Conservation (phyloP, 768 basidiomycete species). For the Kwoniella dendrophila region DNA sequence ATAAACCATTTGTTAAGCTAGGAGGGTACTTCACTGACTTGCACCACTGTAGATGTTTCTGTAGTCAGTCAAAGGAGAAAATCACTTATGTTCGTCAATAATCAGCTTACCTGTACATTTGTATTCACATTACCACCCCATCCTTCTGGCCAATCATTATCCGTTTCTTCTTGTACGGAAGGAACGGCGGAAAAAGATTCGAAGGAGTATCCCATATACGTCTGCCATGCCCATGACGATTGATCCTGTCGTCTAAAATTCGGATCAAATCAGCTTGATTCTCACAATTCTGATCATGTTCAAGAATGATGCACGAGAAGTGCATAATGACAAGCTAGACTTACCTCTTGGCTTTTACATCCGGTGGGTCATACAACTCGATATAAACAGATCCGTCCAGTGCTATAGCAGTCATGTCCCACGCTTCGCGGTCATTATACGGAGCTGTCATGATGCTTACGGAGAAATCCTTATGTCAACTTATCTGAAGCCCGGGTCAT, state of each 20-base stretch:
- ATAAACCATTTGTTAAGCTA: neutral
- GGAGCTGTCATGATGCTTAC: slow-evolving; percentile 54
- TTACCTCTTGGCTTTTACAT: slow-evolving; percentile 34
- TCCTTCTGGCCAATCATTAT: slow-evolving; percentile 31
- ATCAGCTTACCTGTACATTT: slow-evolving; percentile 48
- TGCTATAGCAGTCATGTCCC: slow-evolving; percentile 55
- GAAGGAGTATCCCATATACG: slow-evolving; percentile 54
- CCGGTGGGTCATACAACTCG: slow-evolving; percentile 49
- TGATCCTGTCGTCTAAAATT: slow-evolving; percentile 37
- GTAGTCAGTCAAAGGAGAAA: neutral
- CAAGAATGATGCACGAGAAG: neutral
- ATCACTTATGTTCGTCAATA: neutral
- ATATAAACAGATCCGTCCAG: slow-evolving; percentile 54
- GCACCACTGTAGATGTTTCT: slow-evolving; percentile 45
- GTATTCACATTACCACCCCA: slow-evolving; percentile 56
- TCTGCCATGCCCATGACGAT: slow-evolving; percentile 38
- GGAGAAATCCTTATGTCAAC: neutral
- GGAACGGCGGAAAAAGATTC: slow-evolving; percentile 53
- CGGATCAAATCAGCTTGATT: neutral
- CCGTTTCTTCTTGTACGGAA: neutral
- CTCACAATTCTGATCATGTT: neutral
- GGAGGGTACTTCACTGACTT: slow-evolving; percentile 28
- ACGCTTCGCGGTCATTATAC: slow-evolving; percentile 51
- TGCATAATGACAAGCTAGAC: neutral
- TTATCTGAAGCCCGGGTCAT: neutral